A percentile compares a stretch with the other conserved stretches of the same genome.
Evolutionary conservation across 306 rosid genomes (phyloP).

Genomic region (Acacia melanoxylon): DNA sequence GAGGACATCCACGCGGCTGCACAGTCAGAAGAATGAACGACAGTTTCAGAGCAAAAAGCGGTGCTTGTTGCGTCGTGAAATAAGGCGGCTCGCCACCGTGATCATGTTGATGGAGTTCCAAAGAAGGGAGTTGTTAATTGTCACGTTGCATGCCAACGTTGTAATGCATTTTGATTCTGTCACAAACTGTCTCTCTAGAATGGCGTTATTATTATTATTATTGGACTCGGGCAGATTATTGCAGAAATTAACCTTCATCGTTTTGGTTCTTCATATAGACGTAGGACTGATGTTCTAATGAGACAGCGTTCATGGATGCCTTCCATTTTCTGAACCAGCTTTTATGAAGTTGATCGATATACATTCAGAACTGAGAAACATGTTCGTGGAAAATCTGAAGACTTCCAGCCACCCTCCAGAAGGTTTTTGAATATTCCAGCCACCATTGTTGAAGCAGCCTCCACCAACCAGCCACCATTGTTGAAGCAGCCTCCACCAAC

Average conservation of each 20-base stretch:
- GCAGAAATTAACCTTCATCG: no score
- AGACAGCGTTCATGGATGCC: background rate
- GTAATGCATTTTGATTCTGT: slow-evolving; percentile 69
- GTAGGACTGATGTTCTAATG: background rate
- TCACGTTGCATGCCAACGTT: slow-evolving; percentile 58
- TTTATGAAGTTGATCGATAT: background rate
- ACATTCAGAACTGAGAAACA: background rate
- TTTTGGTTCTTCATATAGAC: no score
- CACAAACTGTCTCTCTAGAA: slow-evolving; percentile 46
- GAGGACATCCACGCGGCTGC: slow-evolving; percentile 49
- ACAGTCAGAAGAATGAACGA: slow-evolving; percentile 50
- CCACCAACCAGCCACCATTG: no score
- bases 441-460: no score
- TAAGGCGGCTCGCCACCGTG: slow-evolving; percentile 34
- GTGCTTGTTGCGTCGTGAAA: background rate
- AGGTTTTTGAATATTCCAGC: no score
- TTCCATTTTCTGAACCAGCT: slow-evolving; percentile 21
- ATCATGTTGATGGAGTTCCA: slow-evolving; percentile 63
- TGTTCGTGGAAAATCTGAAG: background rate
- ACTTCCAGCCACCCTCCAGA: no score
- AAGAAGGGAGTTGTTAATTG: slow-evolving; percentile 61
- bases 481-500: no score
- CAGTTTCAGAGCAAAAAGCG: slow-evolving; percentile 45
- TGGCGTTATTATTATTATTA: background rate
- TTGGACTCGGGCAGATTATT: background rate